Conservation (phyloP, 2,329 filamentous ascomycete genomes). For the Diaporthe humulicola region DNA sequence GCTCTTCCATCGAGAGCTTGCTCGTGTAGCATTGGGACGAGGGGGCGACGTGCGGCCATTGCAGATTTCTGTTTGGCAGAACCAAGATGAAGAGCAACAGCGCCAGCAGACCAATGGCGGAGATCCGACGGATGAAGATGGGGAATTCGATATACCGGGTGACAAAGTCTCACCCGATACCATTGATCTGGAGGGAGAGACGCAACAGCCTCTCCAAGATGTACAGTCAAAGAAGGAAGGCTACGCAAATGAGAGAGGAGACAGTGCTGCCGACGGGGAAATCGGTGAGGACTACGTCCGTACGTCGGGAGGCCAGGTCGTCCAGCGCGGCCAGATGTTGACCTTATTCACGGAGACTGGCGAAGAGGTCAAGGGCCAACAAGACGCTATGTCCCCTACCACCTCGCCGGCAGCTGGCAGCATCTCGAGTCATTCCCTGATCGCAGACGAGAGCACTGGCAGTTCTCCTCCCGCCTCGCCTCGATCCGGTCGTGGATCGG, state of each 20-base stretch:
- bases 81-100: neutral
- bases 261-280: conserved; percentile 37
- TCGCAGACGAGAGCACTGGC: conserved; percentile 52
- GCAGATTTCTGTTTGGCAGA: neutral
- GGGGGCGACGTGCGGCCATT: neutral
- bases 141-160: neutral
- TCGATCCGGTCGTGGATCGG: neutral
- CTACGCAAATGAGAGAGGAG: neutral
- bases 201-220: conserved; percentile 19
- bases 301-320: conserved; percentile 46
- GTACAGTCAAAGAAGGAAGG: neutral
- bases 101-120: neutral
- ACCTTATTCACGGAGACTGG: conserved; percentile 46
- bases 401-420: conserved; percentile 45
- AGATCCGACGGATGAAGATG: neutral
- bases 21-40: conserved; percentile 71
- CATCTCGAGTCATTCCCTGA: conserved; percentile 62
- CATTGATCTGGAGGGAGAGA: neutral
- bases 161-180: neutral
- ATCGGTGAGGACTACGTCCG: conserved; percentile 41
- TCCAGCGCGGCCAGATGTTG: conserved; percentile 51
- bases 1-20: conserved; percentile 83
- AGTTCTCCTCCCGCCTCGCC: neutral
- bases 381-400: neutral
- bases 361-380: conserved; percentile 39